These are phyloP conservation scores for Apiospora rasikravindrae DNA, from an alignment of 2,329 filamentous ascomycete genomes.

Conservation along the genomic window DNA sequence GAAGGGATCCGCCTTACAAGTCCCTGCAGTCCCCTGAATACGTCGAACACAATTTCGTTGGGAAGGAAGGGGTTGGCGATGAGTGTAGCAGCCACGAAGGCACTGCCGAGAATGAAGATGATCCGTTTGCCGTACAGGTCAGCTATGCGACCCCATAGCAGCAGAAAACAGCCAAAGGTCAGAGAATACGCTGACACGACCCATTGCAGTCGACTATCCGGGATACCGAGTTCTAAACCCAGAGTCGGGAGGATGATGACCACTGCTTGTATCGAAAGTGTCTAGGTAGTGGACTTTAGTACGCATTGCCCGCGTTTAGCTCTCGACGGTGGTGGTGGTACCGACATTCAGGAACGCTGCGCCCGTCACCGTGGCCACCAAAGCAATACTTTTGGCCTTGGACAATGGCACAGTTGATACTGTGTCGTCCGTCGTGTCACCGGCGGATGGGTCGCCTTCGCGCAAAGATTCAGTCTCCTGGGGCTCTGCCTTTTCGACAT, in stretches of 20 bases:
- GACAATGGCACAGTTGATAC: conserved; percentile 45
- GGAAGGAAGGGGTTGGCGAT: conserved; percentile 67
- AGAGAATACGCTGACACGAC: conserved; percentile 70
- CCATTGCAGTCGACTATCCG: conserved; percentile 66
- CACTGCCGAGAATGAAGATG: conserved; percentile 68
- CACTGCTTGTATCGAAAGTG: conserved; percentile 61
- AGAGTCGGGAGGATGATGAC: conserved; percentile 70
- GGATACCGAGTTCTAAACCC: conserved; percentile 59
- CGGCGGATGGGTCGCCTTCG: background rate
- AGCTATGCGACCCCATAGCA: conserved; percentile 71
- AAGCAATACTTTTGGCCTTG: conserved; percentile 57
- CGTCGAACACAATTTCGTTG: conserved; percentile 70
- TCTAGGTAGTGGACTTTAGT: conserved; percentile 43
- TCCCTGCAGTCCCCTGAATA: conserved; percentile 71
- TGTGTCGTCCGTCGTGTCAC: conserved; percentile 19
- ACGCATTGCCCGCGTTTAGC: background rate
- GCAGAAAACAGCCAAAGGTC: conserved; percentile 69
- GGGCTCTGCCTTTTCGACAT: background rate
- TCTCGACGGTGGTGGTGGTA: background rate
- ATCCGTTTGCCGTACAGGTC: conserved; percentile 70
- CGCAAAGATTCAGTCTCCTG: background rate
- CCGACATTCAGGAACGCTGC: conserved; percentile 61
- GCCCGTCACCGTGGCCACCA: conserved; percentile 60
- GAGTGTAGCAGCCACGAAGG: conserved; percentile 65
- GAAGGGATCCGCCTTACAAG: conserved; percentile 45